These are phyloP conservation scores for Syncephalastrum sp. DNA, from an alignment of 371 early-diverging fungal species.

Conservation along the genomic window DNA sequence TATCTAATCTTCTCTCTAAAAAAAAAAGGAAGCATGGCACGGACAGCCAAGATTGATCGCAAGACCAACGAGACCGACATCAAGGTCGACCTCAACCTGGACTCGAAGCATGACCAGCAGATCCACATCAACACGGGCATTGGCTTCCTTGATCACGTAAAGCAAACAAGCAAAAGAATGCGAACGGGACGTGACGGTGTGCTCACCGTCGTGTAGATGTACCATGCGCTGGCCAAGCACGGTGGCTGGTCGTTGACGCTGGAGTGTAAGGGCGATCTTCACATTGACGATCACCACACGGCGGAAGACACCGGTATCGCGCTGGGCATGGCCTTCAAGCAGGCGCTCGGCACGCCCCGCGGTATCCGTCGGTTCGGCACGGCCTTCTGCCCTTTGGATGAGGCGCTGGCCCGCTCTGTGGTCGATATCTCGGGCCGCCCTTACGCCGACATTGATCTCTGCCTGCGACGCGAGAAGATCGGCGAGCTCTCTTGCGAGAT, in stretches of 20 bases:
- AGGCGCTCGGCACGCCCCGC: slow-evolving; percentile 86
- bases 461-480: slow-evolving; percentile 86
- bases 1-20: too few relatives aligned
- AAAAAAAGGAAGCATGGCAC: slow-evolving; percentile 9
- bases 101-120: slow-evolving; percentile 54
- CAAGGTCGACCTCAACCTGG: slow-evolving; percentile 63
- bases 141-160: slow-evolving; percentile 95
- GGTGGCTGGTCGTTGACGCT: slow-evolving; percentile 83
- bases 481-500: slow-evolving; percentile 91
- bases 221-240: slow-evolving; percentile 95
- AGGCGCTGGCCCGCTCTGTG: slow-evolving; percentile 92
- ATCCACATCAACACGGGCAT: slow-evolving; percentile 90
- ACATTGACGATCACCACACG: slow-evolving; percentile 97
- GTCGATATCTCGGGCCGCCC: slow-evolving; percentile 97
- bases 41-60: slow-evolving; percentile 69
- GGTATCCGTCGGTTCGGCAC: slow-evolving; percentile 95
- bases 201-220: slow-evolving; percentile 65
- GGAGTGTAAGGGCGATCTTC: slow-evolving; percentile 86
- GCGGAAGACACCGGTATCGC: slow-evolving; percentile 95
- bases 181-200: too few relatives aligned
- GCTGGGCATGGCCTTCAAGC: slow-evolving; percentile 89
- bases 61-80: slow-evolving; percentile 96
- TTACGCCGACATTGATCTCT: slow-evolving; percentile 77
- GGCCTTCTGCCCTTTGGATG: slow-evolving; percentile 95
- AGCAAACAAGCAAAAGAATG: neutral